Evolutionary conservation across 192 early-diverging fungal genomes (phyloP), one percentile per base, ranked within the genome.

Genomic region (Umbelopsis vinacea): DNA sequence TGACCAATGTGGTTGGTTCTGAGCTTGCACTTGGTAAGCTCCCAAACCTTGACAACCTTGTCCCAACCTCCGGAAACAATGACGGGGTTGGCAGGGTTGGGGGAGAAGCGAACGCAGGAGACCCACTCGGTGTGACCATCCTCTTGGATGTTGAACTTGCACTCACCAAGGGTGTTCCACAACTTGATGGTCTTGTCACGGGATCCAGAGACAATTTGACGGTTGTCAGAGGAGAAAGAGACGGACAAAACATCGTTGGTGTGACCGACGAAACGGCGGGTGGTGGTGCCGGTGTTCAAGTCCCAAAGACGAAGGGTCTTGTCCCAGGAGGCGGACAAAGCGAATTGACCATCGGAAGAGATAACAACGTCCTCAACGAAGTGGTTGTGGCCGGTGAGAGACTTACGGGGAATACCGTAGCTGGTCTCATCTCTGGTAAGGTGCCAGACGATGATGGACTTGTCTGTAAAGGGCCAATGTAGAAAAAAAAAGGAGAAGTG

Each of bases 21-120:
- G 52, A 99, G 88, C 92, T 98, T 98, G 92, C 92, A 93, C 92
- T 97, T 97, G 89, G 88, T 91, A 68, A 97, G 88, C 81, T 99
- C 96, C 97, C 97, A 99, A 76, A 98, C 96, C 97, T 99, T 99
- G 87, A 99, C 97, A 77, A 96, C 86, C 91, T 98, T 98, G 89
- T 99, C 97, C 97, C 97, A 99, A 79, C 96, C 95, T 83, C 92
- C 88, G 66, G 96, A 97, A 52, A 99, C 95, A 78, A 99, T 94
- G 86, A 99, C 91, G 74, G 96, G 95, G 91, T 96, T 98, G 71
- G 87, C 88, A 71, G 95, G 93, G 94, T 99, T 99, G 83, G 97
- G 97, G 71, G 95, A 97, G 94, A 99, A 98, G 81, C 94, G 92
- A 79, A 99, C 97, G 89, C 95, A 96, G 68, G 96, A 97, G 78